phyloP scores from a whole-genome alignment of 169 alveolate genomes.

The Plasmodium relictum region DNA sequence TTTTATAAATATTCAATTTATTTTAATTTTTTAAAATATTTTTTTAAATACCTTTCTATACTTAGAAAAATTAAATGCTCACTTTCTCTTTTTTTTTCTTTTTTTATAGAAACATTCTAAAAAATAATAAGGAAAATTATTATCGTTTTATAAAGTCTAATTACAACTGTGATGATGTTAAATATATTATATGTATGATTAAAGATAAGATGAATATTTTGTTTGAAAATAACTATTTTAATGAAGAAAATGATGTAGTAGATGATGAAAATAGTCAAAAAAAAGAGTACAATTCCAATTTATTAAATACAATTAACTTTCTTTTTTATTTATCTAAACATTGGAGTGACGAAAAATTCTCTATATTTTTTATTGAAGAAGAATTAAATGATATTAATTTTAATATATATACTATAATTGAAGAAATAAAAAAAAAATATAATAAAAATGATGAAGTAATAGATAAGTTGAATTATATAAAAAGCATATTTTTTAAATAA shows the following conservation, averaged over 20 bases:
- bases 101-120: conserved; percentile 23
- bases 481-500: neutral
- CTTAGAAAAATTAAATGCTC: neutral
- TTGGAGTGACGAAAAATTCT: conserved; percentile 26
- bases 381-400: conserved; percentile 23
- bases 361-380: conserved; percentile 33
- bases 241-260: neutral
- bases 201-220: conserved; percentile 23
- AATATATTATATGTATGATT: conserved; percentile 20
- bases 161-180: conserved; percentile 56
- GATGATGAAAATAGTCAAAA: neutral
- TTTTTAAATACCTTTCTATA: neutral
- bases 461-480: conserved; percentile 18
- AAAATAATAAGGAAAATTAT: conserved; percentile 25
- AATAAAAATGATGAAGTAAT: neutral
- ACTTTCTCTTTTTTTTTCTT: neutral
- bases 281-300: neutral
- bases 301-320: conserved; percentile 14
- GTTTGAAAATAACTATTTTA: conserved; percentile 1
- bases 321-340: conserved; percentile 24
- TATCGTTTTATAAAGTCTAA: conserved; percentile 14
- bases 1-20: neutral
- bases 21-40: neutral
- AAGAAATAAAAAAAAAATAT: conserved; percentile 3
- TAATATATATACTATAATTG: conserved; percentile 5